Evolutionary conservation across 2,329 filamentous ascomycete genomes (phyloP).

Genomic region (Coniochaeta sp.): DNA sequence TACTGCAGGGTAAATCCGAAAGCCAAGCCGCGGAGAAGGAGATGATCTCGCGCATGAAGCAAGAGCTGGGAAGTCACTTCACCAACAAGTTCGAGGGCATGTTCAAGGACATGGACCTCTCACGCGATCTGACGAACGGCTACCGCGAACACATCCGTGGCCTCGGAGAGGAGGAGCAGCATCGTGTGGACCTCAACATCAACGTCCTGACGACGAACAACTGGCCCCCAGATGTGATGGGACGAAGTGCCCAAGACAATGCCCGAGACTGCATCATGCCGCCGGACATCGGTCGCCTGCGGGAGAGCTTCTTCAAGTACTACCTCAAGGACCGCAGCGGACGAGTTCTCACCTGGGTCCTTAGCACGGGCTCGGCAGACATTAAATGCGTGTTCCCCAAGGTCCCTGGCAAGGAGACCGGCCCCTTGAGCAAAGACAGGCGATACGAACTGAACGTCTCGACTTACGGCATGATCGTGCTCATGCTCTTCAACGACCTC

Average conservation of each 20-base stretch:
- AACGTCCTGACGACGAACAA: constrained; percentile 87
- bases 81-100: constrained; percentile 91
- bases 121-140: constrained; percentile 69
- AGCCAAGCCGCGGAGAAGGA: constrained; percentile 90
- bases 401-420: constrained; percentile 62
- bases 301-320: constrained; percentile 80
- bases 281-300: constrained; percentile 63
- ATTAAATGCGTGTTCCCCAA: constrained; percentile 72
- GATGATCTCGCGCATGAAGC: constrained; percentile 95
- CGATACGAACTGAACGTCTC: constrained; percentile 88
- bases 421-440: constrained; percentile 53
- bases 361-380: constrained; percentile 70
- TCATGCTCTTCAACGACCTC: constrained; percentile 84
- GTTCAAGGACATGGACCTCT: constrained; percentile 94
- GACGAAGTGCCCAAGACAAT: constrained; percentile 44
- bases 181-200: constrained; percentile 71
- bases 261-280: constrained; percentile 64
- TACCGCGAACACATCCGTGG: constrained; percentile 63
- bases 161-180: constrained; percentile 44
- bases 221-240: constrained; percentile 90
- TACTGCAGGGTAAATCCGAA: constrained; percentile 83
- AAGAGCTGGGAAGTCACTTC: constrained; percentile 90
- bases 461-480: constrained; percentile 85
- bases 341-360: constrained; percentile 78
- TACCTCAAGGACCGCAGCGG: constrained; percentile 85